A percentile compares a stretch with the other conserved stretches of the same genome.
Conservation (phyloP, 768 basidiomycete genomes). For the Lentinula aciculospora region DNA sequence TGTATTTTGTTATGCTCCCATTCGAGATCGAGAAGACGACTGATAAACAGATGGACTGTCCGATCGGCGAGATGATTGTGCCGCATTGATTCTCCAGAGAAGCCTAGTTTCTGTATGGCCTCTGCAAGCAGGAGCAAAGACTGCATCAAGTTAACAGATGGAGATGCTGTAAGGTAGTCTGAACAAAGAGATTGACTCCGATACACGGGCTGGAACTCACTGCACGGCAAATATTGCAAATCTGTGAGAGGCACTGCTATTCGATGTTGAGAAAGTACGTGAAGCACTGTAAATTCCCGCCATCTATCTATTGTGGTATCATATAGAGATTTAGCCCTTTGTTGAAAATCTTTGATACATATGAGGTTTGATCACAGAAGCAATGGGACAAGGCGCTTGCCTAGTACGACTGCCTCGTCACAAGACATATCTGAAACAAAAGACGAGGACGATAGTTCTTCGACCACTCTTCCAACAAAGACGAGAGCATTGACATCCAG, state of each 20-base stretch:
- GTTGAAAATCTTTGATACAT: constrained; percentile 41
- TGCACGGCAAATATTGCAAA: constrained; percentile 12
- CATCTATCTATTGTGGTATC: constrained; percentile 46
- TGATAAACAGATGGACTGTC: constrained; percentile 34
- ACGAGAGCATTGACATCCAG: constrained; percentile 28
- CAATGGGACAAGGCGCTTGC: constrained; percentile 21
- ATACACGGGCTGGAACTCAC: constrained; percentile 15
- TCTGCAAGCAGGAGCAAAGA: constrained; percentile 50
- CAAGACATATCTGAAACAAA: constrained; percentile 44
- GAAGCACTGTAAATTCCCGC: constrained; percentile 38
- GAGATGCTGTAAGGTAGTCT: constrained; percentile 33
- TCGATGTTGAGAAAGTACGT: constrained; percentile 23
- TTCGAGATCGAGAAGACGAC: constrained; percentile 24
- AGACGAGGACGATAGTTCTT: constrained; percentile 39
- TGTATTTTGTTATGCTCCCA: constrained; percentile 24
- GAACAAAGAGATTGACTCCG: background rate
- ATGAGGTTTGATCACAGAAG: background rate
- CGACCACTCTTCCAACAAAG: constrained; percentile 44
- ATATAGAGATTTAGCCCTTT: constrained; percentile 33
- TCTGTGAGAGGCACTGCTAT: constrained; percentile 11
- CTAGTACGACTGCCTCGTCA: constrained; percentile 23
- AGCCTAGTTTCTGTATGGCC: constrained; percentile 50
- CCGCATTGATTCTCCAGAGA: constrained; percentile 30
- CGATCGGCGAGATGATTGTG: constrained; percentile 30
- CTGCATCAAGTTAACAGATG: constrained; percentile 41